A percentile compares a stretch with the other conserved stretches of the same genome.
phyloP scores from a whole-genome alignment of 345 rosid genomes.

The Populus pruinosa region DNA sequence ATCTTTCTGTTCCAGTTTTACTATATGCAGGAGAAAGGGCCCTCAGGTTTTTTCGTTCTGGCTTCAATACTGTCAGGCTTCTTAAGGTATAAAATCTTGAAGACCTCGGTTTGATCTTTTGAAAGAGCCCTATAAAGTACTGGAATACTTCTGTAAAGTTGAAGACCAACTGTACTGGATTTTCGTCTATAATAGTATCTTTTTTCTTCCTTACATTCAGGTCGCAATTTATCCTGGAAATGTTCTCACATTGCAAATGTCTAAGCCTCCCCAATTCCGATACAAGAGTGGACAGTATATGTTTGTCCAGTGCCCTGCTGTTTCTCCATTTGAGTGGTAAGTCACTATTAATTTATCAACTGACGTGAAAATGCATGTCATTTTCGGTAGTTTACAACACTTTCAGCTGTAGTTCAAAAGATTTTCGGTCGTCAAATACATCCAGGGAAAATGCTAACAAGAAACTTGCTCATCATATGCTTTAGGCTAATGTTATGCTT shows the following conservation, averaged over 20 bases:
- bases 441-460: neutral
- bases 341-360: neutral
- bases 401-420: neutral
- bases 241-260: slow-evolving; percentile 91
- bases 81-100: slow-evolving; percentile 45
- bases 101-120: neutral
- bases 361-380: neutral
- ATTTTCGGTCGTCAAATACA: neutral
- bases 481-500: neutral
- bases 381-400: neutral
- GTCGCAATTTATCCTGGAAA: slow-evolving; percentile 98
- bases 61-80: slow-evolving; percentile 66
- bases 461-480: neutral
- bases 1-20: slow-evolving; percentile 75
- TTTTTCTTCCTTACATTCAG: slow-evolving; percentile 27
- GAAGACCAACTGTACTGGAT: neutral
- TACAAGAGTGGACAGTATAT: slow-evolving; percentile 98
- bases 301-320: slow-evolving; percentile 98
- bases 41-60: slow-evolving; percentile 85
- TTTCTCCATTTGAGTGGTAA: slow-evolving; percentile 97
- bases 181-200: neutral
- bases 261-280: slow-evolving; percentile 84
- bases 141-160: neutral
- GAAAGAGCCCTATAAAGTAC: neutral
- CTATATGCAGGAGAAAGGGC: slow-evolving; percentile 84